These are phyloP conservation scores for Psophocarpus tetragonolobus DNA, from an alignment of 306 rosid genomes.

Conservation along the genomic window DNA sequence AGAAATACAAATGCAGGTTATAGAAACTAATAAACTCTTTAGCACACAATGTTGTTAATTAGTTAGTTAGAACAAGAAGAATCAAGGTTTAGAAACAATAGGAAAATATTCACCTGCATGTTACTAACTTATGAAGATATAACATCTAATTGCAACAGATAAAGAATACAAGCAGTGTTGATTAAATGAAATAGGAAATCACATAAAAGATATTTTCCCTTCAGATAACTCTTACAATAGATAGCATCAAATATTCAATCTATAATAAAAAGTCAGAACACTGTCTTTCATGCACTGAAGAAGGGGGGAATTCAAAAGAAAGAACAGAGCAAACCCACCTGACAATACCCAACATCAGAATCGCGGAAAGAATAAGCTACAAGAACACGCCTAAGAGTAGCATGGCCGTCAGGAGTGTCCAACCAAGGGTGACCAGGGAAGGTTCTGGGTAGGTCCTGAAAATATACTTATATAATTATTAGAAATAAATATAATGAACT, in stretches of 20 bases:
- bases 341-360: constrained; percentile 99
- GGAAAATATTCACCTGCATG: constrained; percentile 13
- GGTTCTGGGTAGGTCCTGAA: constrained; percentile 93
- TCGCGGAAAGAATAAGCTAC: constrained; percentile 98
- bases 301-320: neutral
- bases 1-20: neutral
- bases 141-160: neutral
- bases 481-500: neutral
- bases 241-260: neutral
- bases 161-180: neutral
- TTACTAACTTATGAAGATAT: neutral
- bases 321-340: constrained; percentile 51
- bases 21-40: neutral
- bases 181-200: neutral
- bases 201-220: constrained; percentile 3
- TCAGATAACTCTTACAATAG: neutral
- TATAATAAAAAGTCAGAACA: neutral
- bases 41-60: neutral
- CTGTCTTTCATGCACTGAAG: neutral
- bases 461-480: neutral
- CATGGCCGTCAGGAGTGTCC: constrained; percentile 96
- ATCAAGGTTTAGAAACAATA: neutral
- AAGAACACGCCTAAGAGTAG: constrained; percentile 93
- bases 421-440: constrained; percentile 98
- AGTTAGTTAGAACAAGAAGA: constrained; percentile 6